Evolutionary conservation across 768 basidiomycete species (phyloP).

Genomic region (Baorangia bicolor): DNA sequence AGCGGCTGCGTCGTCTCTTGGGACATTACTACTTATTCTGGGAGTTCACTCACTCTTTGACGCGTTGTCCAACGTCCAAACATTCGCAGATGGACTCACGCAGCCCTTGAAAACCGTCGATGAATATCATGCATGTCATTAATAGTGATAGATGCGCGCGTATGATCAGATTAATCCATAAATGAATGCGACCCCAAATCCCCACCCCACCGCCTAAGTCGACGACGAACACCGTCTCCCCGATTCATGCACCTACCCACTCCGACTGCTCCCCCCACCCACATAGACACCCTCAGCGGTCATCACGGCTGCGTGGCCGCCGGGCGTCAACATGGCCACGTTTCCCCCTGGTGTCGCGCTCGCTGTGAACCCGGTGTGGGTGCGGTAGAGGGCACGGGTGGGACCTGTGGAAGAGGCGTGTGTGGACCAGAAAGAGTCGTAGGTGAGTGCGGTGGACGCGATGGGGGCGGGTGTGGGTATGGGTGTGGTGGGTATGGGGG

Average conservation of each 20-base stretch:
- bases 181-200: slow-evolving; percentile 1
- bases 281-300: slow-evolving; percentile 34
- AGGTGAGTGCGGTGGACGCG: slow-evolving; percentile 43
- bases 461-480: slow-evolving; percentile 3
- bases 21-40: too few relatives aligned
- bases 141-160: slow-evolving; percentile 18
- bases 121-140: slow-evolving; percentile 11
- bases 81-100: neutral
- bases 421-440: slow-evolving; percentile 65
- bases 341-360: slow-evolving; percentile 27
- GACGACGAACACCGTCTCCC: too few relatives aligned
- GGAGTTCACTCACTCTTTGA: too few relatives aligned
- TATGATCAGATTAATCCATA: slow-evolving; percentile 28
- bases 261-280: slow-evolving; percentile 20
- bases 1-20: too few relatives aligned
- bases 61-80: too few relatives aligned
- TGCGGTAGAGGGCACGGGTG: slow-evolving; percentile 31
- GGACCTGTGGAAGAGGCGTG: slow-evolving; percentile 37
- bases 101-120: neutral
- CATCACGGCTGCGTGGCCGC: slow-evolving; percentile 32
- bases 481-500: slow-evolving; percentile 3
- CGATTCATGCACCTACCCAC: neutral
- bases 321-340: slow-evolving; percentile 33
- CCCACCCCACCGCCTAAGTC: too few relatives aligned
- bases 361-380: slow-evolving; percentile 28